Base-by-base conservation (phyloP, 2,329 filamentous ascomycete species). In the Stachybotrys chlorohalonatus region DNA sequence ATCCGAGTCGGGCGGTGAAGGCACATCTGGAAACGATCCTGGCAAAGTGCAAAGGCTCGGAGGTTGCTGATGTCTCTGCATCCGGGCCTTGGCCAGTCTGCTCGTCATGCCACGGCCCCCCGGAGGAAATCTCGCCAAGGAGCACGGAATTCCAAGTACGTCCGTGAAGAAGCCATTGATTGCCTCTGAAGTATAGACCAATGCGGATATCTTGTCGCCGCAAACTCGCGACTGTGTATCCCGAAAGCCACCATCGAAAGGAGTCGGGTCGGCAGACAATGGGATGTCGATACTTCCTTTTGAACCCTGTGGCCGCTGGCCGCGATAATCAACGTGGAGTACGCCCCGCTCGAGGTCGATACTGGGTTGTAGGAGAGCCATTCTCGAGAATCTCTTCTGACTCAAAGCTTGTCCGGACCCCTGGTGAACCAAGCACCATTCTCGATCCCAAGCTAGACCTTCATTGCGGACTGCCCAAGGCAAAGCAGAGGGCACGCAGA, bases 341-440 rank as follows among this genome's bases (percentile, higher is more conserved):
- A 86, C 63, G 0, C 88, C 87, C 1, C 69, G 70, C 0, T 80
- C 73, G 55, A 95, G 82, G 62, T 97, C 88, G 47, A 97, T 75
- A 5, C 66, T 69, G 7, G 94, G 93, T 52, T 81, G 80, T 52
- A 99, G 78, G 5, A 96, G 79, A 11, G 90, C 87, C 93, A 99
- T 97, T 39, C 78, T 83, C 2, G 92, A 89, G 65, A 94, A 86
- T 59, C 85, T 80, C 72, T 97, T 99, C 70, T 97, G 93, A 66
- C 83, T 96, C 53, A 99, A 75, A 6, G 87, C 90, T 62, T 86
- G 84, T 0, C 90, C 88, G 1, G 92, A 95, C 48, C 90, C 91
- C 64, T 85, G 82, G 66, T 96, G 92, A 13, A 99, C 78, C 17
- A 99, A 75, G 70, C 93, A 97, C 93, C 94, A 99, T 73, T 97